Base-by-base conservation (phyloP, 179 eudicot genomes). In the Pouteria campechiana region DNA sequence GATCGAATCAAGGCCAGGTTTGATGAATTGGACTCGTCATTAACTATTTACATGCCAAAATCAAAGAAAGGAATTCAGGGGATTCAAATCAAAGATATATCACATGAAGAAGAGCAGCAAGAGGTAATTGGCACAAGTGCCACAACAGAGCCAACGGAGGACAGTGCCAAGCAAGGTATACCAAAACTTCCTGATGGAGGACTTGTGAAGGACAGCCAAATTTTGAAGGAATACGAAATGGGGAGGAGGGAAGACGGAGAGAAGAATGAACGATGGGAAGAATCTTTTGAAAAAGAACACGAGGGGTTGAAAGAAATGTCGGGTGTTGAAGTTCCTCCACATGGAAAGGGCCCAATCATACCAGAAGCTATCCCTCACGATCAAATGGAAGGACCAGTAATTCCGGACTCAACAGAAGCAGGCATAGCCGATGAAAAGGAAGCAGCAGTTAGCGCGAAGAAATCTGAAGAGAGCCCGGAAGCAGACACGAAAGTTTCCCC, bases 1-100 rank as follows among this genome's bases (percentile, higher is more conserved):
- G 83, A 84, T 54, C 31, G 38, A 41, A 62, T 88, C 30, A 44
- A 64, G 35, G 94, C 88, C 0, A 69, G 20, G 37, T 84, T 70
- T 41, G 37, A 51, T 0, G 76, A 68, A 9, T 68, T 65, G 6
- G 81, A 77, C 19, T 75, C 73, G 3, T 41, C 21, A 17, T 42
- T 85, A 46, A 70, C 59, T 2, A 60, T 85, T 42, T 43, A 69
- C 22, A 85, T 85, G 88, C 85, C 95, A 0, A 85, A 85, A 55
- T 30, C 37, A 32, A 69, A 55, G 6, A 66, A 67, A 36, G 88
- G 78, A 5, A 37, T 63, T 18, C 17, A 15, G 1, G 79, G 95
- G 9, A 41, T 21, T 9, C 31, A 11, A 17, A 42, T 85, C 7
- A n/a, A n/a, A n/a, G n/a, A n/a, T n/a, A n/a, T n/a, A n/a, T n/a